A percentile compares a stretch with the other conserved stretches of the same genome.
These are phyloP conservation scores for Trapa incisa DNA, from an alignment of 345 rosid genomes.

Conservation along the genomic window DNA sequence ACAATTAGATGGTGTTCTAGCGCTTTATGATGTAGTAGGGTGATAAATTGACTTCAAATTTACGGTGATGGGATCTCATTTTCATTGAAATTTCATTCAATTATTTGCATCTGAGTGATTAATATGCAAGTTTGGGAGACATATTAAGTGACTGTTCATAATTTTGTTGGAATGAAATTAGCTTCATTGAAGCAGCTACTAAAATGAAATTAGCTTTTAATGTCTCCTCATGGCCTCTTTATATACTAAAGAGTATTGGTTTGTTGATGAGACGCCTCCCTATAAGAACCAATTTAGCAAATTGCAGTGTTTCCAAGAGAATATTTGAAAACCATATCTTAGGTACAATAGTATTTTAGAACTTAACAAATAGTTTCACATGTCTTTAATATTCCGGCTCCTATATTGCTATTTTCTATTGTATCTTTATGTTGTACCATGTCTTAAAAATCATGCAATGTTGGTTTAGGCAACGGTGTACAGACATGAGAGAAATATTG, in stretches of 20 bases:
- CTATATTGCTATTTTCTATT: too few relatives aligned
- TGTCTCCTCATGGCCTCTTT: neutral
- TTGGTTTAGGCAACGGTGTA: constrained; percentile 57
- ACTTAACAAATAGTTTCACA: neutral
- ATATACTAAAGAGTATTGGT: too few relatives aligned
- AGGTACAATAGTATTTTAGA: too few relatives aligned
- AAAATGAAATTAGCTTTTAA: neutral
- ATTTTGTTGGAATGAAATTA: neutral
- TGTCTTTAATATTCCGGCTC: neutral
- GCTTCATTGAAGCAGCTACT: neutral
- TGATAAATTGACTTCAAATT: too few relatives aligned
- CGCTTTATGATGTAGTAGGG: too few relatives aligned
- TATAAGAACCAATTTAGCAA: too few relatives aligned
- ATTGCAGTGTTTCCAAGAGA: too few relatives aligned
- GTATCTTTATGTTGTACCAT: neutral
- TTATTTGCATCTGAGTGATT: neutral
- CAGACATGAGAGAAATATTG: constrained; percentile 70
- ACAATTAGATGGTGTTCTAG: too few relatives aligned
- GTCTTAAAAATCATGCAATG: neutral
- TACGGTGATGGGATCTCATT: too few relatives aligned
- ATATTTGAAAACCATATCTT: too few relatives aligned
- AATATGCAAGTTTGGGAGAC: neutral
- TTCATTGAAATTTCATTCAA: too few relatives aligned
- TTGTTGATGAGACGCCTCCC: too few relatives aligned
- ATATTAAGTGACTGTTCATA: neutral